Base-by-base conservation (phyloP, 352 stramenopile species). In the Pythium biforme region DNA sequence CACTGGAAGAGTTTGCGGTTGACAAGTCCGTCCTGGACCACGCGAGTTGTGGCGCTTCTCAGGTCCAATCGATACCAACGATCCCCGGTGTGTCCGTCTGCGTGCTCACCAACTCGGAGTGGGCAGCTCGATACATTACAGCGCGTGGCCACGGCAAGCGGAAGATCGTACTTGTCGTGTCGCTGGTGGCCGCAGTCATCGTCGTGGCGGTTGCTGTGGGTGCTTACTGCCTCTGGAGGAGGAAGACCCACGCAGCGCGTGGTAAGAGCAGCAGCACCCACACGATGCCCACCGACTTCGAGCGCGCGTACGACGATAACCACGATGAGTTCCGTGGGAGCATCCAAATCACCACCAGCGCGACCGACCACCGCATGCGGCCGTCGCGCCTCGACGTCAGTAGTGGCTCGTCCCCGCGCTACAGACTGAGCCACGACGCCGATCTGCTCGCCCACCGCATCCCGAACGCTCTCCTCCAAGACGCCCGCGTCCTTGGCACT, bases 391-490 rank as follows among this genome's bases (percentile, higher is more conserved):
- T 33, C 4, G 29, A 33, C 29, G 29, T 9, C 29, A 9, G 4
- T 10, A 9, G 4, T 10, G 29, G 29, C 29, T 45, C 37, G 12
- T 45, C 37, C 3, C 37, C 12, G n/a, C n/a, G 33, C 17, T 49
- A 51, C 25, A 75, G 74, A 0, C 26, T 85, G 8, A 76, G 72
- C 65, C 72, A 77, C 26, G 79, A 88, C 47, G 50, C 77, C 4
- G 75, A 81, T 8, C 68, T 88, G 40, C 41, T 76, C 10, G 73
- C 77, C 4, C 43, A 78, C 15, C 73, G 81, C 11, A 61, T 88
- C 0, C 67, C 64, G 3, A 60, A 45, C 19, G 74, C 80, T 23
- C 64, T 75, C 17, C 72, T 86, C 37, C 59, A 83, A 23, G 79
- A 87, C 40, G 70, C 86, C 37, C 57, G 70, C 1, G 69, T 68